phyloP scores from a whole-genome alignment of 176 grass and related monocot genomes.

The Triticum timopheevii region DNA sequence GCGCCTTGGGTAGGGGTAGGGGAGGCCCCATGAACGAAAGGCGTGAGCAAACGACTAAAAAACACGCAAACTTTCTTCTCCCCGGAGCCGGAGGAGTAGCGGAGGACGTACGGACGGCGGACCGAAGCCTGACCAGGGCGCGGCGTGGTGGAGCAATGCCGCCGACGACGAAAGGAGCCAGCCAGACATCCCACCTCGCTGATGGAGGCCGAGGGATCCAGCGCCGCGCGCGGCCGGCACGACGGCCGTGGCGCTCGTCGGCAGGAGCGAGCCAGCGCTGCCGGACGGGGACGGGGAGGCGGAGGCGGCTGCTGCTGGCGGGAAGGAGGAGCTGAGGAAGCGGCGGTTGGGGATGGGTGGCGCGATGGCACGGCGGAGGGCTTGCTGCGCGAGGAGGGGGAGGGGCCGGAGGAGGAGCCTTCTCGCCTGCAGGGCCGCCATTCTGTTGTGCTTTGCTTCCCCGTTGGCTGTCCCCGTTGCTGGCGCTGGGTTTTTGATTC shows the following conservation, averaged over 20 bases:
- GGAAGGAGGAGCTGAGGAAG: not conserved
- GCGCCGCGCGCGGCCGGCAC: too few species aligned
- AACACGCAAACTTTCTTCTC: too few species aligned
- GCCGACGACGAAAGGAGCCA: not conserved
- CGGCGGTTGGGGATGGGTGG: not conserved
- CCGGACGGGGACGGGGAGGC: not conserved
- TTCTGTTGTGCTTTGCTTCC: not conserved
- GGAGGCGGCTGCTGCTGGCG: not conserved
- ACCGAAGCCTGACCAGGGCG: slow-evolving; percentile 28
- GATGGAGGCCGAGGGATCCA: slow-evolving; percentile 3
- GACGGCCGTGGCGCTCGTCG: slow-evolving; percentile 5
- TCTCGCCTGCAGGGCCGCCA: not conserved
- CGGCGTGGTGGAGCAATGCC: not conserved
- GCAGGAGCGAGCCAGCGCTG: not conserved
- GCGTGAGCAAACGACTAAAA: too few species aligned
- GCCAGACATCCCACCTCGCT: not conserved
- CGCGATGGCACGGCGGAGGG: not conserved
- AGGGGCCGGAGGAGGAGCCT: not conserved
- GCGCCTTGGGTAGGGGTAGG: too few species aligned
- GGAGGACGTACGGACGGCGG: not conserved
- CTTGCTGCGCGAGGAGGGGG: slow-evolving; percentile 29
- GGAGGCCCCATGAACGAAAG: too few species aligned
- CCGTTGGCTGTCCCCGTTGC: too few species aligned
- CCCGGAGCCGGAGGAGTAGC: too few species aligned
- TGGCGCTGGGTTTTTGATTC: too few species aligned